Percentiles rank a stretch among this genome's conserved stretches.
Conservation (phyloP, 768 basidiomycete genomes). For the Auricularia sp. region DNA sequence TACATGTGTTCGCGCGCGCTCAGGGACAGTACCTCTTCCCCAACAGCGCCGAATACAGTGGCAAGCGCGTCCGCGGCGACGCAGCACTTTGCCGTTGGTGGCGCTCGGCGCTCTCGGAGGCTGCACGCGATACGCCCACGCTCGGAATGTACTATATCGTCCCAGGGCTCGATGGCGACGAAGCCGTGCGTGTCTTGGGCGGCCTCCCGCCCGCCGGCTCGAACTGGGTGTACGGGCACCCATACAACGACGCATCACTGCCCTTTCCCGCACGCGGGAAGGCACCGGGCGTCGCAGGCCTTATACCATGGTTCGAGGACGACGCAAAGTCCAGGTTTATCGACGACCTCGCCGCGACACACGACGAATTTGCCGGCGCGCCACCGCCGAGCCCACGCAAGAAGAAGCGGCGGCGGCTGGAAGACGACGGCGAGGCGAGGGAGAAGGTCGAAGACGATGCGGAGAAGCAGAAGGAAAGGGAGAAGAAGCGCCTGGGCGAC, state of each 20-base stretch:
- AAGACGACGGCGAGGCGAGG: neutral
- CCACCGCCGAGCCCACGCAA: neutral
- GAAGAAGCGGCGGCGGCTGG: slow-evolving; percentile 1
- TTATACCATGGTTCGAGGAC: slow-evolving; percentile 89
- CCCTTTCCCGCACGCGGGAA: slow-evolving; percentile 38
- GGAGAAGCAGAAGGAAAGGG: slow-evolving; percentile 21
- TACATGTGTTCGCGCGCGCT: slow-evolving; percentile 85
- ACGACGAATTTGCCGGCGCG: slow-evolving; percentile 25
- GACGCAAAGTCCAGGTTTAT: slow-evolving; percentile 93
- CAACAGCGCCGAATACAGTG: slow-evolving; percentile 59
- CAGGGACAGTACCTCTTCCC: slow-evolving; percentile 93
- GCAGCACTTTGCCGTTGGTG: slow-evolving; percentile 85
- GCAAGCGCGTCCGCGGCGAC: slow-evolving; percentile 71
- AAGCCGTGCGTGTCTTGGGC: slow-evolving; percentile 52
- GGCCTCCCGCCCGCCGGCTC: slow-evolving; percentile 8
- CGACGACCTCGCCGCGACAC: slow-evolving; percentile 76
- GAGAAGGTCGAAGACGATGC: neutral
- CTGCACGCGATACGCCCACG: slow-evolving; percentile 33
- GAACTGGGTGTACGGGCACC: slow-evolving; percentile 72
- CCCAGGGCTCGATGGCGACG: slow-evolving; percentile 58
- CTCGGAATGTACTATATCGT: slow-evolving; percentile 43
- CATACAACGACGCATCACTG: slow-evolving; percentile 43
- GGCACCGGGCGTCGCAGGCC: slow-evolving; percentile 30
- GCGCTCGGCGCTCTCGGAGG: slow-evolving; percentile 61
- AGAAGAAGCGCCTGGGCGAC: slow-evolving; percentile 25